phyloP scores from a whole-genome alignment of 2,329 filamentous ascomycete genomes.

The Microsporum canis region DNA sequence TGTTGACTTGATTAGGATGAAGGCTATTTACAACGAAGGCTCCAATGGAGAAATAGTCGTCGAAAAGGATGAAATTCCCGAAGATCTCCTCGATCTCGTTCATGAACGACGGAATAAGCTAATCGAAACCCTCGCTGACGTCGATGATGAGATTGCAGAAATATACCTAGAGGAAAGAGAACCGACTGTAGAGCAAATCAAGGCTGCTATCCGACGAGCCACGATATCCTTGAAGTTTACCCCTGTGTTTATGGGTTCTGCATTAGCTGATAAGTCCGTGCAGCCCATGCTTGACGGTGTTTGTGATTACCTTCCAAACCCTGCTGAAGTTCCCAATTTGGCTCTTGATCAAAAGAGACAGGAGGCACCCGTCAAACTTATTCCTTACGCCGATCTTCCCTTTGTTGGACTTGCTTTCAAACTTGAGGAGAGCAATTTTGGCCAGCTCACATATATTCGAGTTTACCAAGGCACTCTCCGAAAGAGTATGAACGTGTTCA shows the following conservation, averaged over 20 bases:
- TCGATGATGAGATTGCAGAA: slow-evolving; percentile 95
- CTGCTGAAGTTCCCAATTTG: slow-evolving; percentile 74
- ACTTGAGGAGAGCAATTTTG: slow-evolving; percentile 96
- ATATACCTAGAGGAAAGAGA: slow-evolving; percentile 79
- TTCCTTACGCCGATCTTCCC: slow-evolving; percentile 64
- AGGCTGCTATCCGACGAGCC: slow-evolving; percentile 77
- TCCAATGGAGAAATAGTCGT: slow-evolving; percentile 65
- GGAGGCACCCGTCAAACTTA: slow-evolving; percentile 72
- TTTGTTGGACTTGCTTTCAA: slow-evolving; percentile 97
- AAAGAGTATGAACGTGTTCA: slow-evolving; percentile 86
- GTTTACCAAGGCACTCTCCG: slow-evolving; percentile 88
- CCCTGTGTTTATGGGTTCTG: slow-evolving; percentile 92
- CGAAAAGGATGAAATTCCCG: slow-evolving; percentile 68
- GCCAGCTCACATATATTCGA: slow-evolving; percentile 94
- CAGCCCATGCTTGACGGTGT: slow-evolving; percentile 96
- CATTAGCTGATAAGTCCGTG: slow-evolving; percentile 84
- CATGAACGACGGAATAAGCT: slow-evolving; percentile 73
- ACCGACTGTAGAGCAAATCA: slow-evolving; percentile 72
- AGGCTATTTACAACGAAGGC: slow-evolving; percentile 85
- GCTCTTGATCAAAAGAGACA: slow-evolving; percentile 71
- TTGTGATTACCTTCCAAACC: slow-evolving; percentile 90
- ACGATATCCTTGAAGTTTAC: slow-evolving; percentile 87
- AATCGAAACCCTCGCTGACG: slow-evolving; percentile 91
- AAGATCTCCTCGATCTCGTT: slow-evolving; percentile 62
- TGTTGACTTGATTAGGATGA: slow-evolving; percentile 85